Percentiles rank a stretch among this genome's conserved stretches.
Evolutionary conservation across 2,329 filamentous ascomycete genomes (phyloP).

Genomic region (Pestalotiopsis sp.): DNA sequence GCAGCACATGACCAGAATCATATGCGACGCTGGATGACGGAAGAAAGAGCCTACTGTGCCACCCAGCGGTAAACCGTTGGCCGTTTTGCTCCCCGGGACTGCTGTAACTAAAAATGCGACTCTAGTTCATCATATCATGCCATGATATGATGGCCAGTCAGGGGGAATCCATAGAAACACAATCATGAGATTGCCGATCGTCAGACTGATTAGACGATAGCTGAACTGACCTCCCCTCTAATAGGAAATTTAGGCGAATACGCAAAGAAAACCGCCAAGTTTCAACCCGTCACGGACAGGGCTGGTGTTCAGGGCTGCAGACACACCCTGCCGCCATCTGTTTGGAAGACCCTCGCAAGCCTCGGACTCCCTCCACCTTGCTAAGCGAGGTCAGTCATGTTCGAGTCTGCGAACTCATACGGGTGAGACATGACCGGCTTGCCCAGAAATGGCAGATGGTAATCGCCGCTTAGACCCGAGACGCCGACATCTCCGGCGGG

Average conservation of each 20-base stretch:
- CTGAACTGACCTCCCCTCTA: too few relatives aligned
- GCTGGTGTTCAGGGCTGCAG: not conserved
- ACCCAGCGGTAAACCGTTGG: not conserved
- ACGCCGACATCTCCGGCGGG: slow-evolving; percentile 7
- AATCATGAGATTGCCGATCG: not conserved
- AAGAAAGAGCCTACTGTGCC: not conserved
- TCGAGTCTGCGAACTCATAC: not conserved
- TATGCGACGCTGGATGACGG: not conserved
- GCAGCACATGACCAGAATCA: slow-evolving; percentile 1
- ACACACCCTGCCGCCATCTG: not conserved
- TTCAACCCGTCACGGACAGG: not conserved
- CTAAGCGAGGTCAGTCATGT: not conserved
- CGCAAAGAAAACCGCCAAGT: too few relatives aligned
- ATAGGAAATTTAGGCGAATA: too few relatives aligned
- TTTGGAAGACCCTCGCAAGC: not conserved
- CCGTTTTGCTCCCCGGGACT: too few relatives aligned
- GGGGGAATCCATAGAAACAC: not conserved
- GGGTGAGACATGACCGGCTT: not conserved
- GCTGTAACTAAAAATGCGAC: not conserved
- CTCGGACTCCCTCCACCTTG: not conserved
- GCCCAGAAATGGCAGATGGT: not conserved
- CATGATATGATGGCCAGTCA: not conserved
- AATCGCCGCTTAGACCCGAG: not conserved
- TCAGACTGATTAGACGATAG: not conserved
- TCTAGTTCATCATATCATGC: not conserved